Evolutionary conservation across 2,329 filamentous ascomycete species (phyloP).

Genomic region (Fusarium sp.): DNA sequence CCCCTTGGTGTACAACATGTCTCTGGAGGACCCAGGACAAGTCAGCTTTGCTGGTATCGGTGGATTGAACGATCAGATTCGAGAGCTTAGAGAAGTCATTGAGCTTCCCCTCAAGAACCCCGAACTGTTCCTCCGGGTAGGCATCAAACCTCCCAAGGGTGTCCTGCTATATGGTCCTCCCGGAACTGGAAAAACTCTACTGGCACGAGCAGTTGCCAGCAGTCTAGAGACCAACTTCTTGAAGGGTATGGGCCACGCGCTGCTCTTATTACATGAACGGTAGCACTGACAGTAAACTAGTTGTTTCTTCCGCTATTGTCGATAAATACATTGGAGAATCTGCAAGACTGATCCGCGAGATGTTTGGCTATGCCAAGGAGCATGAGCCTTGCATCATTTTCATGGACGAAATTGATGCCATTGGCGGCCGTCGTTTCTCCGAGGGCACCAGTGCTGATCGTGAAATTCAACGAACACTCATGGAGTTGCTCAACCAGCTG

Average conservation of each 20-base stretch:
- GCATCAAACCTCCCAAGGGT: constrained; percentile 98
- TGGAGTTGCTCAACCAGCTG: constrained; percentile 98
- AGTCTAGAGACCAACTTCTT: constrained; percentile 98
- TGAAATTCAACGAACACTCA: constrained; percentile 97
- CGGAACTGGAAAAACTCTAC: constrained; percentile 94
- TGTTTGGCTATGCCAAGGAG: constrained; percentile 99
- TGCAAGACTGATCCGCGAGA: constrained; percentile 94
- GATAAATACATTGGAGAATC: constrained; percentile 99
- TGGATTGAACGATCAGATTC: constrained; percentile 97
- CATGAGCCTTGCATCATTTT: constrained; percentile 99
- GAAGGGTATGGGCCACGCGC: constrained; percentile 72
- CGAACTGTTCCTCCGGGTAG: constrained; percentile 94
- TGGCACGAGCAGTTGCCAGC: constrained; percentile 94
- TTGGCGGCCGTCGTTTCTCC: constrained; percentile 94
- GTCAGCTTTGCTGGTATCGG: constrained; percentile 98
- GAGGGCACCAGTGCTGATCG: constrained; percentile 97
- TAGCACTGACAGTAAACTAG: constrained; percentile 57
- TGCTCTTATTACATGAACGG: background rate
- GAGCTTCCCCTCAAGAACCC: constrained; percentile 98
- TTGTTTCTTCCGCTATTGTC: constrained; percentile 98
- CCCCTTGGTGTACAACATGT: constrained; percentile 99
- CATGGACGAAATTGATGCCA: constrained; percentile 99
- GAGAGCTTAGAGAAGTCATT: constrained; percentile 96
- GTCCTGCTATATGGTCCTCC: constrained; percentile 96
- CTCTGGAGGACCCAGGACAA: constrained; percentile 95